Conservation (phyloP, 2,329 filamentous ascomycete genomes). For the Pseudofabraea citricarpa region DNA sequence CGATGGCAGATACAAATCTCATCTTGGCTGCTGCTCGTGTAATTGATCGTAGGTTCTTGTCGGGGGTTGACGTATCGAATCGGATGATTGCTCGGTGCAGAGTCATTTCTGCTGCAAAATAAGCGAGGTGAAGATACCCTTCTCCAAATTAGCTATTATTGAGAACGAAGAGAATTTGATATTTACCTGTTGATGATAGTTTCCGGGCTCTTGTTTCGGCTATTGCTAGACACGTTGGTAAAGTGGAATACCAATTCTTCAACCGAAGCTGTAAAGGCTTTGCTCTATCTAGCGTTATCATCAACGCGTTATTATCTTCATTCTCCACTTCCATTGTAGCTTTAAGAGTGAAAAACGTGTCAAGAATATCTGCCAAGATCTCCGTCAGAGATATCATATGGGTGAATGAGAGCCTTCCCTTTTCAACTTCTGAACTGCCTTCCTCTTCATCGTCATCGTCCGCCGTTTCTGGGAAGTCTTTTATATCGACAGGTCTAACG, state of each 20-base stretch:
- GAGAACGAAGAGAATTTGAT: background rate
- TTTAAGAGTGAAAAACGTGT: constrained; percentile 39
- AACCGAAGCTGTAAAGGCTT: constrained; percentile 42
- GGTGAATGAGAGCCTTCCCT: constrained; percentile 42
- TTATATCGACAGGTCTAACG: constrained; percentile 36
- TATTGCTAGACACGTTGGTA: constrained; percentile 39
- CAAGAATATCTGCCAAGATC: constrained; percentile 46
- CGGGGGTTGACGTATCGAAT: constrained; percentile 27
- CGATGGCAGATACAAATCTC: constrained; percentile 34
- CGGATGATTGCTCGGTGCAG: constrained; percentile 46
- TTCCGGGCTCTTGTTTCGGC: constrained; percentile 36
- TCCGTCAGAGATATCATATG: constrained; percentile 45
- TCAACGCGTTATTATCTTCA: constrained; percentile 17
- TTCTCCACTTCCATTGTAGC: constrained; percentile 17
- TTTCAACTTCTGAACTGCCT: constrained; percentile 37
- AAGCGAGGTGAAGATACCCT: constrained; percentile 45
- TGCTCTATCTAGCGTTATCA: constrained; percentile 38
- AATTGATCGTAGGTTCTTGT: constrained; percentile 13
- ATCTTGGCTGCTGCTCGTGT: constrained; percentile 30
- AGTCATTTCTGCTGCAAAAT: constrained; percentile 45
- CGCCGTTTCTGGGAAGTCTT: constrained; percentile 37
- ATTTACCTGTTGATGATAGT: constrained; percentile 30
- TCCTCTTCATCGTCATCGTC: constrained; percentile 23
- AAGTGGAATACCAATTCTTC: constrained; percentile 40
- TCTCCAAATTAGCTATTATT: background rate